phyloP scores from a whole-genome alignment of 2,329 filamentous ascomycete species.

The Aspergillus sp. region DNA sequence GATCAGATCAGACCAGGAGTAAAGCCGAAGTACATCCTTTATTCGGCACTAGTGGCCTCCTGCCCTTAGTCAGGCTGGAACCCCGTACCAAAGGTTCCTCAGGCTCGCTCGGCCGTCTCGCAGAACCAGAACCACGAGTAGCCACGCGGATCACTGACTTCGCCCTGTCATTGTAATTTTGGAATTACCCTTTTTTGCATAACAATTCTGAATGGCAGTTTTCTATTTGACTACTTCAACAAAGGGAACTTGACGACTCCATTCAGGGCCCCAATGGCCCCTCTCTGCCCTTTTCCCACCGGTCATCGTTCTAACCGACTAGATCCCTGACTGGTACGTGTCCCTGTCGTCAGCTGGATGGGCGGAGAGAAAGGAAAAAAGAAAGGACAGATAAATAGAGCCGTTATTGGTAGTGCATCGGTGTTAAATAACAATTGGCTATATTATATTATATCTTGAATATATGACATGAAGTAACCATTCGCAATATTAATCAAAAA shows the following conservation, averaged over 20 bases:
- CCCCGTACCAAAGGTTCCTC: conserved; percentile 13
- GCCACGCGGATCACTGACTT: conserved; percentile 12
- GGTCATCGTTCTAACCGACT: conserved; percentile 16
- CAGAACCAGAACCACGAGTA: neutral
- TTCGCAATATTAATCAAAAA: too few relatives aligned
- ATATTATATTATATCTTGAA: neutral
- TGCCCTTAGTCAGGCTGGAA: conserved; percentile 10
- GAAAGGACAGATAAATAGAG: neutral
- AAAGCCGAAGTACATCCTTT: conserved; percentile 15
- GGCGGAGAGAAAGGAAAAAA: neutral
- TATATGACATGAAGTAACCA: too few relatives aligned
- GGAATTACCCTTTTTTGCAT: neutral
- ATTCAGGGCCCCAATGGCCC: conserved; percentile 16
- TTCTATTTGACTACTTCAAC: neutral
- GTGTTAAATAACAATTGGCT: neutral
- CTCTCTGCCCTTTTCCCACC: conserved; percentile 11
- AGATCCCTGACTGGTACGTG: conserved; percentile 24
- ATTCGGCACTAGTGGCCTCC: neutral
- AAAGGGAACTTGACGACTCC: conserved; percentile 11
- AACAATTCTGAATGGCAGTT: neutral
- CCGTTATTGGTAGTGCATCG: too few relatives aligned
- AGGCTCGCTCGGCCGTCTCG: neutral
- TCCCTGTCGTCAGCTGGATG: conserved; percentile 24
- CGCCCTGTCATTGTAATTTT: conserved; percentile 3
- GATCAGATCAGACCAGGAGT: conserved; percentile 1